A percentile compares a stretch with the other conserved stretches of the same genome.
Conservation (phyloP, 1,284 basidiomycete genomes). For the Thecaphora thlaspeos region DNA sequence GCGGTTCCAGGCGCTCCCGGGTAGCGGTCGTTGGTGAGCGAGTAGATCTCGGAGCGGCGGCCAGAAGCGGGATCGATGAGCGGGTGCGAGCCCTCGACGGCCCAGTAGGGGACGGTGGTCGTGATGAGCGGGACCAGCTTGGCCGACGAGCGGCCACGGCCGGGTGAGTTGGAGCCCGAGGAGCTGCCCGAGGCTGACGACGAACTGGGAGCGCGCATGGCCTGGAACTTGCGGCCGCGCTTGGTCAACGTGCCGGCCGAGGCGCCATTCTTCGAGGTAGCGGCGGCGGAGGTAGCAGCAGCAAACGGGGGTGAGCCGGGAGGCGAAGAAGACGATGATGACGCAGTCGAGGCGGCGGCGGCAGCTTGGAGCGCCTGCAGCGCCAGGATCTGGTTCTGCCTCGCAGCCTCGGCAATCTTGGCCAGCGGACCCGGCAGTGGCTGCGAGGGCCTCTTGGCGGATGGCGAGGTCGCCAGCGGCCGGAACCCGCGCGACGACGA, state of each 20-base stretch:
- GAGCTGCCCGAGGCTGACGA: no score
- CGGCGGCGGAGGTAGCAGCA: conserved; percentile 5
- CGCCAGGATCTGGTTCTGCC: conserved; percentile 34
- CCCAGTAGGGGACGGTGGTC: conserved; percentile 32
- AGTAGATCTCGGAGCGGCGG: conserved; percentile 37
- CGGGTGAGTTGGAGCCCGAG: no score
- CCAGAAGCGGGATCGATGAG: conserved; percentile 31
- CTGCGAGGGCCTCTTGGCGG: conserved; percentile 1
- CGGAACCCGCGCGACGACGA: neutral
- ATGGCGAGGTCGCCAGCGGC: conserved; percentile 13
- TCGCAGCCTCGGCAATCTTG: conserved; percentile 27
- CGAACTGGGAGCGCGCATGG: conserved; percentile 16
- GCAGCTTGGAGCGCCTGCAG: conserved; percentile 33
- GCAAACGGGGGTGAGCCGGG: conserved; percentile 17
- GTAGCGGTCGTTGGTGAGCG: conserved; percentile 51
- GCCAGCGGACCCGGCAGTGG: conserved; percentile 34
- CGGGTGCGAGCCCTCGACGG: conserved; percentile 28
- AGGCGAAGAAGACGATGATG: conserved; percentile 17
- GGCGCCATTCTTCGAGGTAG: conserved; percentile 8
- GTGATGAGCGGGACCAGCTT: conserved; percentile 22
- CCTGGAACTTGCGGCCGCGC: conserved; percentile 34
- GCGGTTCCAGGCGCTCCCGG: conserved; percentile 50
- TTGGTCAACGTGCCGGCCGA: conserved; percentile 12
- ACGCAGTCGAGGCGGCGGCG: conserved; percentile 8
- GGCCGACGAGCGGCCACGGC: neutral